Evolutionary conservation across 257 asterid species (phyloP).

Genomic region (Penstemon davidsonii): DNA sequence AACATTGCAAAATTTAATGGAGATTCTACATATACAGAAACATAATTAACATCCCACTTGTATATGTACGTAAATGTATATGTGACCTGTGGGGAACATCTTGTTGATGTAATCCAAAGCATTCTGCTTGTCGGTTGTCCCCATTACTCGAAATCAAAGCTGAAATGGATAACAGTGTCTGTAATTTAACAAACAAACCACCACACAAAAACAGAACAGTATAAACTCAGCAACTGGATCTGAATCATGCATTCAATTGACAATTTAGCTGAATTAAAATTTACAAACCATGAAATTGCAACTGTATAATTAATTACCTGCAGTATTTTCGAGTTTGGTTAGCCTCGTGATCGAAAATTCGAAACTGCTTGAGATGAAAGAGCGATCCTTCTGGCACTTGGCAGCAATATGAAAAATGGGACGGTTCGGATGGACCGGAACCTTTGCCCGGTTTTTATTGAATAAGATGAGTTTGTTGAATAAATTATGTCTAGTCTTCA

Average conservation of each 20-base stretch:
- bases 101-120: constrained; percentile 94
- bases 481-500: too few species aligned
- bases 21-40: background rate
- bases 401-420: background rate
- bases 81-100: constrained; percentile 91
- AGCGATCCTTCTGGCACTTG: background rate
- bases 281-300: background rate
- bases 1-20: background rate
- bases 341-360: background rate
- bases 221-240: constrained; percentile 6
- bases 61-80: background rate
- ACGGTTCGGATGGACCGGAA: background rate
- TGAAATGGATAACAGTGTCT: too few species aligned
- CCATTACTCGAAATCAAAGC: constrained; percentile 45
- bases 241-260: background rate
- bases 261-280: background rate
- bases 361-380: background rate
- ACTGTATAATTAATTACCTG: background rate
- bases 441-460: background rate
- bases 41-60: background rate
- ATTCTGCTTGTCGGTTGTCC: constrained; percentile 69
- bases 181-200: too few species aligned
- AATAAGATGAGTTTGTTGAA: too few species aligned
- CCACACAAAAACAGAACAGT: background rate
- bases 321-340: background rate